Percentiles rank a stretch among this genome's conserved stretches.
These are phyloP conservation scores for Zea luxurians DNA, from an alignment of 176 grass and related monocot genomes.

Conservation along the genomic window DNA sequence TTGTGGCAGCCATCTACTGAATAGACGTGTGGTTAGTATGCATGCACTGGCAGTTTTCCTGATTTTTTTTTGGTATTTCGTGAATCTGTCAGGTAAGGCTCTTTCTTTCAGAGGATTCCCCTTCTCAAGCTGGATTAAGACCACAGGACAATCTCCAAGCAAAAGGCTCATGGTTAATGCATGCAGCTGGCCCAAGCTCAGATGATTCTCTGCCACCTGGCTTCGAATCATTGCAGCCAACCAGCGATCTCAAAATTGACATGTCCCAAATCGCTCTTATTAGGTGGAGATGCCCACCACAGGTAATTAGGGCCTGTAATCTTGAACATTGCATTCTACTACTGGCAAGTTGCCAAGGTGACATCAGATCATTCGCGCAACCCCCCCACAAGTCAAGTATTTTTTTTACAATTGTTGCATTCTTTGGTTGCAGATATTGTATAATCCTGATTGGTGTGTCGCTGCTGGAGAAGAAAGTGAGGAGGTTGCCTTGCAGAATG, in stretches of 20 bases:
- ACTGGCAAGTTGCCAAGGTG: neutral
- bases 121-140: constrained; percentile 69
- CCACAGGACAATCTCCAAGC: constrained; percentile 91
- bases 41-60: neutral
- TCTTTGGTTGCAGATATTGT: constrained; percentile 58
- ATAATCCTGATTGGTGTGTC: constrained; percentile 65
- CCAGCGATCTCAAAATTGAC: constrained; percentile 56
- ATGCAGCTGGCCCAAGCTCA: constrained; percentile 54
- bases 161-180: constrained; percentile 84
- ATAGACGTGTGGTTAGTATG: neutral
- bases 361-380: neutral
- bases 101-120: constrained; percentile 90
- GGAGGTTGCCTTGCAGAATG: constrained; percentile 65
- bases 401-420: neutral
- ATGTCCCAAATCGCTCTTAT: constrained; percentile 67
- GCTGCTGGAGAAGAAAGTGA: constrained; percentile 88
- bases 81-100: constrained; percentile 69
- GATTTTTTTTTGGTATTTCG: constrained; percentile 12
- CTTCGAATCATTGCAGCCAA: constrained; percentile 73
- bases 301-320: constrained; percentile 43
- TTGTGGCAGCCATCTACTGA: neutral
- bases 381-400: neutral
- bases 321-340: neutral
- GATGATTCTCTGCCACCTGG: constrained; percentile 95
- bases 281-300: constrained; percentile 69